Percentiles rank a stretch among this genome's conserved stretches.
Evolutionary conservation across 805 yeast genomes (phyloP).

Genomic region (Soucietia sequanensis): DNA sequence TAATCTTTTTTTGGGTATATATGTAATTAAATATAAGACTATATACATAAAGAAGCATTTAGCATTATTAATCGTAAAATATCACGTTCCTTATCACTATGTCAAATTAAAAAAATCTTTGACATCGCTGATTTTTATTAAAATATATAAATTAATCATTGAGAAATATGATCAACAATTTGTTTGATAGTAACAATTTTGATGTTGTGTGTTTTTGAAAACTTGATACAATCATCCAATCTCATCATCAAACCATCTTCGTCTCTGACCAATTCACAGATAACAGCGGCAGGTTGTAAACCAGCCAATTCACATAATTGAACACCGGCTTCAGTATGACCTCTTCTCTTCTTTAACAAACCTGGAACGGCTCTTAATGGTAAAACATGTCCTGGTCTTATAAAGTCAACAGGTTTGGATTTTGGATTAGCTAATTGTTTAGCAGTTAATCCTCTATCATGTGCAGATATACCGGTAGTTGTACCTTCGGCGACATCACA

Average conservation of each 20-base stretch:
- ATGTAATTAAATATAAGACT: too few species aligned
- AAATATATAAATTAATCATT: too few species aligned
- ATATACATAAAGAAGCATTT: too few species aligned
- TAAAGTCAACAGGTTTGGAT: slow-evolving; percentile 61
- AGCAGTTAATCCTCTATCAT: slow-evolving; percentile 87
- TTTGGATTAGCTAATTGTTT: slow-evolving; percentile 61
- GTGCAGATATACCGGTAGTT: slow-evolving; percentile 95
- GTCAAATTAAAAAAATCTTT: too few species aligned
- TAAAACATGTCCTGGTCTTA: slow-evolving; percentile 91
- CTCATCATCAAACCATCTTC: slow-evolving; percentile 96
- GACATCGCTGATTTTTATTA: too few species aligned
- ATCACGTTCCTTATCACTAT: too few species aligned
- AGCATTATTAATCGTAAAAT: too few species aligned
- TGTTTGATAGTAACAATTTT: slow-evolving; percentile 79
- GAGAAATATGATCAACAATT: slow-evolving; percentile 52
- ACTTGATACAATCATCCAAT: slow-evolving; percentile 75
- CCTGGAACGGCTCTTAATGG: slow-evolving; percentile 92
- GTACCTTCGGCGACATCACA: slow-evolving; percentile 86
- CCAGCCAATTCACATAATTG: slow-evolving; percentile 79
- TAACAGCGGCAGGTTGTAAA: slow-evolving; percentile 81
- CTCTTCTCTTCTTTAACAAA: slow-evolving; percentile 75
- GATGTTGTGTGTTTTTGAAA: slow-evolving; percentile 59
- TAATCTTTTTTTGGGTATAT: too few species aligned
- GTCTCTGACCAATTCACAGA: slow-evolving; percentile 91
- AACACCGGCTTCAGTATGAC: slow-evolving; percentile 97